Evolutionary conservation across 305 asterid genomes (phyloP).

Genomic region (Caryopteris hybrid): DNA sequence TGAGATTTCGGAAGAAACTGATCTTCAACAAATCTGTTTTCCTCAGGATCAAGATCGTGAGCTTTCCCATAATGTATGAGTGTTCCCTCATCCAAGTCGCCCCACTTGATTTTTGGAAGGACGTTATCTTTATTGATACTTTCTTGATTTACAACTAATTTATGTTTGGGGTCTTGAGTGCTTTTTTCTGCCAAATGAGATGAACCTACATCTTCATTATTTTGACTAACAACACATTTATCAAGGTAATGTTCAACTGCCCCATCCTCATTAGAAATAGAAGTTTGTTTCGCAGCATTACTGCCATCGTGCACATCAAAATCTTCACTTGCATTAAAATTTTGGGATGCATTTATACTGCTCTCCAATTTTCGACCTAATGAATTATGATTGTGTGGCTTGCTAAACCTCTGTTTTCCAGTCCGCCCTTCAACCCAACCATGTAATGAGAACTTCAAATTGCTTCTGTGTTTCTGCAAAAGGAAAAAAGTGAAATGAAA

Average conservation of each 20-base stretch:
- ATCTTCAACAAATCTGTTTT: constrained; percentile 23
- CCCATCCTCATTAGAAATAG: constrained; percentile 34
- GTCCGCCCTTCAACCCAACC: constrained; percentile 65
- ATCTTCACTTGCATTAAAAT: constrained; percentile 32
- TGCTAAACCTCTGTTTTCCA: constrained; percentile 42
- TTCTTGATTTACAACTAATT: constrained; percentile 34
- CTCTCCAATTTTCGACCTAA: constrained; percentile 26
- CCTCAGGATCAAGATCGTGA: constrained; percentile 38
- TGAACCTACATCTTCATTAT: constrained; percentile 34
- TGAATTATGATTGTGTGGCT: constrained; percentile 30
- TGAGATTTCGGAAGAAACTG: constrained; percentile 27
- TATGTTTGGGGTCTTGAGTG: constrained; percentile 24
- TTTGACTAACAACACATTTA: constrained; percentile 50
- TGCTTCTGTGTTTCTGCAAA: constrained; percentile 84
- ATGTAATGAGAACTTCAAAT: constrained; percentile 58
- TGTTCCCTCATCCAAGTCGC: constrained; percentile 85
- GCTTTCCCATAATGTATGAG: constrained; percentile 53
- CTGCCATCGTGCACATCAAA: constrained; percentile 25
- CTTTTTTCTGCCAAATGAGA: constrained; percentile 21
- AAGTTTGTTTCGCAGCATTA: constrained; percentile 23
- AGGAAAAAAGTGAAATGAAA: constrained; percentile 7
- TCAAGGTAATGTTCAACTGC: constrained; percentile 34
- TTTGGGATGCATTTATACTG: constrained; percentile 27
- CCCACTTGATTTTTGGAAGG: constrained; percentile 84
- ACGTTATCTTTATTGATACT: constrained; percentile 28